Evolutionary conservation across 352 stramenopile species (phyloP), one percentile per base, ranked within the genome.

Genomic region (Phytopythium sindhum): DNA sequence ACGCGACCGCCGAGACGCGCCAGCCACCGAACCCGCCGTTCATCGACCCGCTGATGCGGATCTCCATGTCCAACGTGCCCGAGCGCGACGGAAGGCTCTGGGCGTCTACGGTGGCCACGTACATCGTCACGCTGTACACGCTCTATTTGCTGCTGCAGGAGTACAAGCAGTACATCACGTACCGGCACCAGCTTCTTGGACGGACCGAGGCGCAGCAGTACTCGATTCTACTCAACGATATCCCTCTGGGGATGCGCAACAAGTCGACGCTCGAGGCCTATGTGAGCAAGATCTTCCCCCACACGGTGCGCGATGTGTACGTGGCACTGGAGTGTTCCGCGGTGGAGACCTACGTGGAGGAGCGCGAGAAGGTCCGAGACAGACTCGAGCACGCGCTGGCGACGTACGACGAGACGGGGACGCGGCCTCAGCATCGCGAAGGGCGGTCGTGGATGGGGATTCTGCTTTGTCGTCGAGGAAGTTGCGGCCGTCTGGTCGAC

Each of bases 1-100:
- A 88, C 42, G 83, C 80, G 39, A 90, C 83, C 11, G 80, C 80
- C 21, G 62, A 53, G 11, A 53, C 67, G 14, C 64, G 61, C 17
- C 47, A 44, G 7, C 59, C 53, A 15, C 74, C 63, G 6, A 72
- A 33, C 54, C 58, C 47, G 26, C 57, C 61, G 7, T 29, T 45
- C 4, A 69, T 86, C 39, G 86, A 94, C 45, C 72, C 79, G 17
- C 59, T 94, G 31, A 74, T 76, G 44, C 68, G 70, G 29, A 88
- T 94, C 61, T 90, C 75, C 33, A 90, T 94, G 82, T 90, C 80
- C 35, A 94, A 91, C 64, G 65, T 94, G 56, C 66, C 71, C 2
- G 74, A 73, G 51, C 56, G 62, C 9, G 84, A 84, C 54, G 66
- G 63, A 23, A 69, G 83, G 23, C 63, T 94, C n/a, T 94, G 86